Percentiles rank a stretch among this genome's conserved stretches.
Conservation (phyloP, 331 rosid genomes). For the Spiraea crenata region DNA sequence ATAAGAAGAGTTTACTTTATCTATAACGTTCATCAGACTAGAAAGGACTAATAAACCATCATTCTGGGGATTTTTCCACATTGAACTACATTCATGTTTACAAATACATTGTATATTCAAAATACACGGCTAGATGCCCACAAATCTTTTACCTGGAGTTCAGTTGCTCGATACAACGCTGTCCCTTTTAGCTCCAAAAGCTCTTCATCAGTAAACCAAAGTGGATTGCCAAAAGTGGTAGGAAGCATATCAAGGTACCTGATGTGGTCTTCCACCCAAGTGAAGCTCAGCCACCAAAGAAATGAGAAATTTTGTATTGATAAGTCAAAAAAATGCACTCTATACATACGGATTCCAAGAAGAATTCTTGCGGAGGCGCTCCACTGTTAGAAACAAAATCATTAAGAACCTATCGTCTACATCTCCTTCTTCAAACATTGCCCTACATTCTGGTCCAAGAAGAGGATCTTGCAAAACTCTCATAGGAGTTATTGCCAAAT, state of each 20-base stretch:
- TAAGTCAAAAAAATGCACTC: constrained; percentile 11
- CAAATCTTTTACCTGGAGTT: constrained; percentile 62
- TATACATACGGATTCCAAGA: constrained; percentile 94
- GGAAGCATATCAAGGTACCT: constrained; percentile 97
- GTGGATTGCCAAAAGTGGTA: constrained; percentile 71
- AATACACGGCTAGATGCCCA: constrained; percentile 7
- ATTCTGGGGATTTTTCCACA: not conserved
- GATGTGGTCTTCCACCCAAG: constrained; percentile 34
- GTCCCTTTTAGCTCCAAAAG: constrained; percentile 86
- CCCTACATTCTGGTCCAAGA: constrained; percentile 82
- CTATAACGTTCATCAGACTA: constrained; percentile 2
- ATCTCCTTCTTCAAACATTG: constrained; percentile 89
- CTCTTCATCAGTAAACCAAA: constrained; percentile 83
- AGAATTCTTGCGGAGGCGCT: constrained; percentile 74
- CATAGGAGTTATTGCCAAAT: constrained; percentile 95
- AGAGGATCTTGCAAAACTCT: constrained; percentile 92
- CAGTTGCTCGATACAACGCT: constrained; percentile 73
- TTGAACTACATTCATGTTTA: not conserved
- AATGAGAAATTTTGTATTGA: constrained; percentile 7
- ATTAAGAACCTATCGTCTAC: constrained; percentile 90
- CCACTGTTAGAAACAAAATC: constrained; percentile 78
- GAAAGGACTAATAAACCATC: not conserved
- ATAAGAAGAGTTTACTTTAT: not conserved
- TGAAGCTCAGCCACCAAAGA: constrained; percentile 27
- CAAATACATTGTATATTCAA: constrained; percentile 3